Base-by-base conservation (phyloP, 2,329 filamentous ascomycete species). In the Fusarium sp. region DNA sequence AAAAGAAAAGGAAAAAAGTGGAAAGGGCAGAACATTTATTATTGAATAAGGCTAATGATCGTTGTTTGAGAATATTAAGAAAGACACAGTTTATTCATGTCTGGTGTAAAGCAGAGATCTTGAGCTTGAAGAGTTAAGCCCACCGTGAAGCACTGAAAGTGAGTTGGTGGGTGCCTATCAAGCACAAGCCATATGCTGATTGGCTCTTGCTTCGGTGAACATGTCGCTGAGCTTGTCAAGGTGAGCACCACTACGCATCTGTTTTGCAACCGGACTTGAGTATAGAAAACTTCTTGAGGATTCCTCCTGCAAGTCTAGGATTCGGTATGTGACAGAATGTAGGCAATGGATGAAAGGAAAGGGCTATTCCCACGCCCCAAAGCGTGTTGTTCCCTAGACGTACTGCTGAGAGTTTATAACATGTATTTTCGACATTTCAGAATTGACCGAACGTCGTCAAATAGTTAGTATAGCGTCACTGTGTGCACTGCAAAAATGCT, bases 141-240 rank as follows among this genome's bases (percentile, higher is more conserved):
- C 27, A 55, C 20, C 44, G 44, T 66, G 47, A 72, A 42, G 70
- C 41, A 46, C 44, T 42, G 50, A 29, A 17, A 31, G 27, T 27
- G 42, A 31, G n/a, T 47, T 57, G 44, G 56, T 66, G 56, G 65
- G 38, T 61, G 64, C 53, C 45, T 61, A 25, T 36, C 31, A 25
- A 42, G 63, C 5, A 22, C 45, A 50, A 12, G n/a, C 27, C n/a
- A n/a, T 27, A 7, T 52, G 44, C 53, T 72, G 47, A 73, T 72
- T 72, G 61, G 70, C 49, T 22, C 31, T 22, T 13, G 10, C 10
- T 22, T 49, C 41, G 46, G 55, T 54, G 42, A 55, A 44, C 22
- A 36, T 36, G 35, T 29, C 11, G 27, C 25, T 20, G 15, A 29
- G 15, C 22, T 38, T 31, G 13, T 22, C 7, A n/a, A 41, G 54